Evolutionary conservation across 352 stramenopile species (phyloP), one percentile per base, ranked within the genome.

Genomic region (Phytophthora fragariae): DNA sequence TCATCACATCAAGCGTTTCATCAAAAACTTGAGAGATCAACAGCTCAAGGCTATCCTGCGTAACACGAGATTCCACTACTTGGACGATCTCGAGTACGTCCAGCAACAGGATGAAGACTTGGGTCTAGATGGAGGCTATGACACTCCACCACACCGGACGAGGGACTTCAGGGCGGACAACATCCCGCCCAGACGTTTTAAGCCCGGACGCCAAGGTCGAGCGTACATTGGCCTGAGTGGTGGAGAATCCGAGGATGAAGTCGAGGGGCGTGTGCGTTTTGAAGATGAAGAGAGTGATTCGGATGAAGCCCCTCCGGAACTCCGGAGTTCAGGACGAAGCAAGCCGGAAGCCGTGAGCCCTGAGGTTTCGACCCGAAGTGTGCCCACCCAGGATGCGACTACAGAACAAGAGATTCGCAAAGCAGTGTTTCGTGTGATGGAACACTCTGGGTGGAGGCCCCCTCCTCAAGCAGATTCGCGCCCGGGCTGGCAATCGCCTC

Each of bases 31-130:
- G 24, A 27, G 24, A 27, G 24, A 27, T 3, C 24, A 27, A 27
- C 24, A 27, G 24, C 24, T 27, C 24, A 27, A 27, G 24, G 24
- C 24, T 27, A 27, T 27, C 24, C 2, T 27, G 24, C 24, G 24
- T 27, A 27, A 27, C 2, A 27, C 24, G 24, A 27, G 24, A 27
- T 27, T 27, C 24, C 24, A 27, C 24, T 3, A 27, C 24, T 27
- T 27, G 24, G 53, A 46, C 17, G 53, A 59, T 6, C 53, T 59
- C 0, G 53, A 59, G 53, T 59, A 46, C n/a, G 29, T 47, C 9
- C 19, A 52, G 9, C n/a, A 62, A 33, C 35, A 62, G n/a, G n/a
- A 50, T 19, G 56, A 62, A 33, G 56, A 62, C 5, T 2, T 62
- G 0, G 29, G 11, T n/a, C n/a, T 35, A n/a, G 31, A 62, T 21